Evolutionary conservation across 805 yeast species (phyloP), one percentile per base, ranked within the genome.

Genomic region (Zygotorulaspora chibaensis): DNA sequence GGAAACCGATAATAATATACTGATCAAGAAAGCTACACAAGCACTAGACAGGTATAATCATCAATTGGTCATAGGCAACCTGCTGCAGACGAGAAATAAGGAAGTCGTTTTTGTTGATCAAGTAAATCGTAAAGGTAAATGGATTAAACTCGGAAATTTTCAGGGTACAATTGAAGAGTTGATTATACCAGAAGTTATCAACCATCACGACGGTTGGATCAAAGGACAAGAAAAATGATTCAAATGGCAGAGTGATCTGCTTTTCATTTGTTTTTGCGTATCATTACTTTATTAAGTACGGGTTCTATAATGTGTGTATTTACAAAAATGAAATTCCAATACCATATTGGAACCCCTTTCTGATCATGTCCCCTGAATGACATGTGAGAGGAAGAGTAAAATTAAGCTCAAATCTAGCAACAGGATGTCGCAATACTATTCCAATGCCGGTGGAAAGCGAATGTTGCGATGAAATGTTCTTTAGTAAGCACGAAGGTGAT

Each of bases 11-110:
- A 62, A 68, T 45, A 55, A 70, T 8, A 78, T 93, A 18, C 70
- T 93, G 52, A 74, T 89, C 38, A 71, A 75, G 46, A 93, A 93
- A 67, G 86, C 96, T 9, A 71, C 72, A 41, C 80, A 76, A 47
- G 97, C 99, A 0, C 73, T 93, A 48, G 79, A 79, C 23, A 74
- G 96, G 48, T 93, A 93, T 65, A 84, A 81, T 50, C 99, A 93
- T 66, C 97, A 91, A 65, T 69, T 93, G 43, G 99, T 93, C 10
- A 89, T 93, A 62, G 99, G 99, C 2, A 93, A 93, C 60, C 68
- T 93, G 53, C 70, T 93, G 51, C 96, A 90, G 61, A 84, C 95
- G 0, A 79, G 99, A 59, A 91, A 89, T 65, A 71, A 72, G 45
- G 90, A 89, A 61, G 96, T 93, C 33, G 89, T 87, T 2, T 87